phyloP scores from a whole-genome alignment of 257 asterid species.

The Coffea canephora region DNA sequence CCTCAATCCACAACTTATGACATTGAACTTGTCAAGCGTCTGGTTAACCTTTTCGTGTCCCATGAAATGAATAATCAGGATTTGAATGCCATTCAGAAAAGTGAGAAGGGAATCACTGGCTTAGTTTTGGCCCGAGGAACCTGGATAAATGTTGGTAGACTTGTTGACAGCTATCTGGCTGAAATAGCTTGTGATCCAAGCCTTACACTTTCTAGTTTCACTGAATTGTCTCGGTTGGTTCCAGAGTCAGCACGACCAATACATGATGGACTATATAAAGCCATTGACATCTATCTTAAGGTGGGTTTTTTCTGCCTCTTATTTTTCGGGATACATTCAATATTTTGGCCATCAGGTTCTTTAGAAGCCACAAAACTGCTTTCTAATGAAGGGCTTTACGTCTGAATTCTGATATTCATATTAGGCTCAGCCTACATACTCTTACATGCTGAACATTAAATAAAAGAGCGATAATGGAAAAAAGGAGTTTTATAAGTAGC shows the following conservation, averaged over 20 bases:
- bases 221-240: conserved; percentile 54
- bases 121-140: conserved; percentile 62
- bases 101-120: conserved; percentile 29
- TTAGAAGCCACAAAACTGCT: background rate
- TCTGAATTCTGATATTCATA: background rate
- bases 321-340: background rate
- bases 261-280: conserved; percentile 71
- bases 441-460: too few species aligned
- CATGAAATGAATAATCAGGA: conserved; percentile 38
- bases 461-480: background rate
- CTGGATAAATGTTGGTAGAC: conserved; percentile 69
- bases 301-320: conserved; percentile 23
- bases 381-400: background rate
- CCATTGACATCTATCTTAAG: conserved; percentile 74
- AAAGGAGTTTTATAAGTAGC: background rate
- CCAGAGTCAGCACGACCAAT: conserved; percentile 77
- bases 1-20: conserved; percentile 65
- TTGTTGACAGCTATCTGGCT: conserved; percentile 63
- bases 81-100: conserved; percentile 31
- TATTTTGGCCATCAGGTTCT: background rate
- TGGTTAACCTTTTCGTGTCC: conserved; percentile 51
- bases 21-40: conserved; percentile 60
- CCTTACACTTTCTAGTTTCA: conserved; percentile 47
- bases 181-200: conserved; percentile 62
- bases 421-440: too few species aligned